A percentile compares a stretch with the other conserved stretches of the same genome.
Conservation (phyloP, 2,329 filamentous ascomycete species). For the Coniella lustricola region DNA sequence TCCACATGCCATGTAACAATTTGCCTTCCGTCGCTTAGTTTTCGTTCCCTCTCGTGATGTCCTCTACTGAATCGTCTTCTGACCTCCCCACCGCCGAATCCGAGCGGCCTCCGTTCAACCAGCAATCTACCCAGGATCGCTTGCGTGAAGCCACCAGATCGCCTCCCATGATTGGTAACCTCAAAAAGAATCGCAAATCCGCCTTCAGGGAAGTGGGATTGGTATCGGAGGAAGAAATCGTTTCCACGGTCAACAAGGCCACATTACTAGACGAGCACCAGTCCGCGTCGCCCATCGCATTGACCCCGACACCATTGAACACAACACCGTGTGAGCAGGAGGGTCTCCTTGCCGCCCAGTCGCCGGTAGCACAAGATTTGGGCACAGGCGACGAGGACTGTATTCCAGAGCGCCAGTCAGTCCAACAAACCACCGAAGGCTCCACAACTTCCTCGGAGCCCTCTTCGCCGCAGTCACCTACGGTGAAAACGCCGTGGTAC, state of each 20-base stretch:
- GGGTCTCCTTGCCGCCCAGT: constrained; percentile 17
- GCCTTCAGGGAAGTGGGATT: constrained; percentile 47
- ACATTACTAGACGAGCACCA: constrained; percentile 27
- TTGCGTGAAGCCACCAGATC: constrained; percentile 40
- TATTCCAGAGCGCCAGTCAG: background rate
- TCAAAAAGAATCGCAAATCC: constrained; percentile 43
- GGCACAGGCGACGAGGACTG: too few species aligned
- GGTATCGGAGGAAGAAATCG: constrained; percentile 27
- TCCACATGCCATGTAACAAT: background rate
- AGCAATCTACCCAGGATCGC: constrained; percentile 42
- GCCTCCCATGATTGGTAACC: constrained; percentile 35
- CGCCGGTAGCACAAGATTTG: background rate
- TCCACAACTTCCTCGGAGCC: constrained; percentile 7
- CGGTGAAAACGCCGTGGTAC: constrained; percentile 33
- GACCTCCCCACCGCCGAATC: background rate
- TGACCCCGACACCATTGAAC: constrained; percentile 20
- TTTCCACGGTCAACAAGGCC: constrained; percentile 18
- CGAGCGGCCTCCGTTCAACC: constrained; percentile 42
- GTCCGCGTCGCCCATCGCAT: constrained; percentile 19
- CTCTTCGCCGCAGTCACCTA: constrained; percentile 15
- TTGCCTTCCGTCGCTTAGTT: background rate
- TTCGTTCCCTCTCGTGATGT: background rate
- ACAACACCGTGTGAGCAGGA: background rate
- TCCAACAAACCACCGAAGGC: background rate
- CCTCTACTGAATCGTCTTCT: constrained; percentile 3